Percentiles rank a stretch among this genome's conserved stretches.
phyloP scores from a whole-genome alignment of 2,329 filamentous ascomycete species.

The Sporothrix schenckii region DNA sequence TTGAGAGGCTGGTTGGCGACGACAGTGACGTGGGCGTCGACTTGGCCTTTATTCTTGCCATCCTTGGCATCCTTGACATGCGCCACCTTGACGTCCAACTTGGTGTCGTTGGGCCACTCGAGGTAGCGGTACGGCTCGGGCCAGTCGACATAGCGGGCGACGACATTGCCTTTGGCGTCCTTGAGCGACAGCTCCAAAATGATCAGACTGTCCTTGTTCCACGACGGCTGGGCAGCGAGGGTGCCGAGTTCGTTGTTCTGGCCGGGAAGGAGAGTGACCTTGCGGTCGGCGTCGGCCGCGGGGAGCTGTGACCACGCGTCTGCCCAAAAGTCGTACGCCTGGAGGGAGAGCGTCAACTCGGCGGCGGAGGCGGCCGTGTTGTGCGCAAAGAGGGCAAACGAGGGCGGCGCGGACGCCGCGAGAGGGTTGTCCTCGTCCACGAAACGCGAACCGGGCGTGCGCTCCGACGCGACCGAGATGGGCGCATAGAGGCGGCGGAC shows the following conservation, averaged over 20 bases:
- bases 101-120: slow-evolving; percentile 52
- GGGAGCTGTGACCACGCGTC: neutral
- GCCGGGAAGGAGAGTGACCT: slow-evolving; percentile 7
- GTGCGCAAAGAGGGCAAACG: slow-evolving; percentile 9
- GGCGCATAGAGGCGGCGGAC: slow-evolving; percentile 77
- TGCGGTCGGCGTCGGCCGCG: neutral
- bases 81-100: slow-evolving; percentile 44
- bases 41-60: neutral
- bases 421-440: slow-evolving; percentile 7
- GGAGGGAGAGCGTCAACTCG: neutral
- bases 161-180: slow-evolving; percentile 45
- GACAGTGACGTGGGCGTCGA: slow-evolving; percentile 9
- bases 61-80: neutral
- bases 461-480: slow-evolving; percentile 69
- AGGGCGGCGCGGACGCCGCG: neutral
- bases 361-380: neutral
- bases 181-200: slow-evolving; percentile 43
- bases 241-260: slow-evolving; percentile 20
- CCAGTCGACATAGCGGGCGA: slow-evolving; percentile 68
- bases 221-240: neutral
- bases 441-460: slow-evolving; percentile 42
- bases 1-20: slow-evolving; percentile 16
- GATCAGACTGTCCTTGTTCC: slow-evolving; percentile 51
- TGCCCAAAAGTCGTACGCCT: slow-evolving; percentile 14
- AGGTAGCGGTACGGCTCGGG: slow-evolving; percentile 72